Percentiles rank a stretch among this genome's conserved stretches.
Evolutionary conservation across 176 grass and related monocot genomes (phyloP).

Genomic region (Alloteropsis semialata): DNA sequence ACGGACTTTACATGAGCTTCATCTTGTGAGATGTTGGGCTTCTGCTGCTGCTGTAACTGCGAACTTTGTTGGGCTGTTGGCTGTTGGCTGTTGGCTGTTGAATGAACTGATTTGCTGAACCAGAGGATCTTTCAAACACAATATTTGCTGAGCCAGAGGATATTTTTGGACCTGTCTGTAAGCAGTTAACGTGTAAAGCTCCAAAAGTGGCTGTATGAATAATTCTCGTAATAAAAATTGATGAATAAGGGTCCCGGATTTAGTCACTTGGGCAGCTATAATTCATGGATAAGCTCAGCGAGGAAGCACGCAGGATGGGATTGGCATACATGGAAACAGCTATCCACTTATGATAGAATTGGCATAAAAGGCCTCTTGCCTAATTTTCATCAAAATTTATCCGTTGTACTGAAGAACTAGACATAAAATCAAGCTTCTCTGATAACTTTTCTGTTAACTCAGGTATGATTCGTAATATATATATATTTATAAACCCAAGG

Average conservation of each 20-base stretch:
- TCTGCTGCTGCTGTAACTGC: conserved; percentile 59
- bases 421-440: conserved; percentile 27
- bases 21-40: conserved; percentile 36
- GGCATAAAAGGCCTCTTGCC: not conserved
- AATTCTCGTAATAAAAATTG: conserved; percentile 52
- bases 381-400: conserved; percentile 13
- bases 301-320: conserved; percentile 39
- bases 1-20: conserved; percentile 29
- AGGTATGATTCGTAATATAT: conserved; percentile 19
- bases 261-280: conserved; percentile 64
- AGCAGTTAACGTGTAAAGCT: conserved; percentile 53
- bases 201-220: conserved; percentile 52
- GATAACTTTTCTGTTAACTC: conserved; percentile 47
- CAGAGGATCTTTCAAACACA: conserved; percentile 55
- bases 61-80: conserved; percentile 50
- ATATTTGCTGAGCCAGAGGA: conserved; percentile 45
- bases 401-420: not conserved
- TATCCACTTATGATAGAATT: conserved; percentile 3
- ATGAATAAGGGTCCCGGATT: conserved; percentile 45
- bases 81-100: not conserved
- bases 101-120: conserved; percentile 25
- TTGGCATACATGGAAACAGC: not conserved
- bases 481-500: conserved; percentile 2
- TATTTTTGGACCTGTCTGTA: conserved; percentile 43
- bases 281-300: conserved; percentile 66